These are phyloP conservation scores for Monosporascus ibericus DNA, from an alignment of 2,329 filamentous ascomycete species.

Conservation along the genomic window DNA sequence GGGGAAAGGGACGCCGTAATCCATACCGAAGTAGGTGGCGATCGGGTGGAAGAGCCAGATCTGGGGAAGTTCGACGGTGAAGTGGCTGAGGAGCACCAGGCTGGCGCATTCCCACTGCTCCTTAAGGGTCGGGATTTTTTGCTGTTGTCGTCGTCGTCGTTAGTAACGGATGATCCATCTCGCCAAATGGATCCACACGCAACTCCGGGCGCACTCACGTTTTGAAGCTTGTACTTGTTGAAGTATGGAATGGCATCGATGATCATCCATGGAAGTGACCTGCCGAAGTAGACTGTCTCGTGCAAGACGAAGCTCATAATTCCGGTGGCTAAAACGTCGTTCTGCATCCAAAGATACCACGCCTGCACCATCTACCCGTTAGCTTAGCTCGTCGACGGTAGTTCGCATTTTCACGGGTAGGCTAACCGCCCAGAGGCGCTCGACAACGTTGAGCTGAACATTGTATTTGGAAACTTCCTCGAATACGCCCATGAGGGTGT, in stretches of 20 bases:
- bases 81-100: constrained; percentile 89
- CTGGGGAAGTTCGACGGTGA: constrained; percentile 95
- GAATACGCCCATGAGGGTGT: constrained; percentile 51
- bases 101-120: constrained; percentile 94
- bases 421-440: constrained; percentile 80
- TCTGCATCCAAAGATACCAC: constrained; percentile 98
- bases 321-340: constrained; percentile 91
- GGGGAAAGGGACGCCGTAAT: constrained; percentile 86
- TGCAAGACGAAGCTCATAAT: constrained; percentile 98
- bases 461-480: constrained; percentile 66
- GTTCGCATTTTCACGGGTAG: constrained; percentile 1
- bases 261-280: constrained; percentile 84
- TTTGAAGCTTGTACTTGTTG: constrained; percentile 91
- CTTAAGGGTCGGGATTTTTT: constrained; percentile 84
- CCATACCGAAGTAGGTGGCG: constrained; percentile 86
- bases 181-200: neutral
- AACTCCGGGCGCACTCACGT: constrained; percentile 44
- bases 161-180: constrained; percentile 9
- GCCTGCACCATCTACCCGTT: constrained; percentile 38
- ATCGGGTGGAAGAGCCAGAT: constrained; percentile 99
- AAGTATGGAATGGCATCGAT: constrained; percentile 84
- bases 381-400: constrained; percentile 1
- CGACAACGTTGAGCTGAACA: constrained; percentile 77
- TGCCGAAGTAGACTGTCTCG: constrained; percentile 90
- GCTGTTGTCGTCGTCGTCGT: constrained; percentile 22